Base-by-base conservation (phyloP, 202 grass and related monocot genomes). In the Bolboschoenoplectus hybrid region DNA sequence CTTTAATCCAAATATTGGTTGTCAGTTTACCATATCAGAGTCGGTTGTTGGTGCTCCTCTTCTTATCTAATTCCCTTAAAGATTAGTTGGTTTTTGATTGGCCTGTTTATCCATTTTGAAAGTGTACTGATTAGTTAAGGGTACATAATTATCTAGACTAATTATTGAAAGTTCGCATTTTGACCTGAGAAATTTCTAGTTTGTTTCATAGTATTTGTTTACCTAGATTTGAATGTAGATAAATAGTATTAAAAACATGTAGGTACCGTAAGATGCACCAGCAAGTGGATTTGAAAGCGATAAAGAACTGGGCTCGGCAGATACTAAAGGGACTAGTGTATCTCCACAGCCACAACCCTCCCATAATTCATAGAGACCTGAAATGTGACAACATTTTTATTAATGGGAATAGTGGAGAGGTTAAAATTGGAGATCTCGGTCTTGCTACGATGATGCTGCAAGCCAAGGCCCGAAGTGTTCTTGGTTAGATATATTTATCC, bases 381-480 rank as follows among this genome's bases (percentile, higher is more conserved):
- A 98, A 98, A 88, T 98, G 96, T 0, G 96, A 98, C 45, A 98
- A 98, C 56, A 98, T 98, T 76, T 98, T 95, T 80, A 91, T 98
- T 57, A 98, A 98, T 41, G 96, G 96, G 50, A 98, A 98, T 67
- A 91, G 95, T 81, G 96, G 96, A 35, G 93, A 98, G 85, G 96
- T 98, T 74, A 98, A 98, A 84, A 95, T 95, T 91, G 96, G 95
- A 85, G 96, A 98, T 74, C 90, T 98, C 26, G 93, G 96, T 60
- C 91, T 98, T 87, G 96, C 93, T 44, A 91, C 96, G 7, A 98
- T 98, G 84, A 82, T 98, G 60, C 81, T 67, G 20, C 81, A 84
- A 68, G 16, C 81, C 14, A 84, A 66, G 34, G 96, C 96, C 71
- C 96, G 92, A 60, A 95, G 91, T 81, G 89, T 95, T 79, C 90